phyloP scores from a whole-genome alignment of 1,284 basidiomycete genomes.

The Austroboletus niveus region DNA sequence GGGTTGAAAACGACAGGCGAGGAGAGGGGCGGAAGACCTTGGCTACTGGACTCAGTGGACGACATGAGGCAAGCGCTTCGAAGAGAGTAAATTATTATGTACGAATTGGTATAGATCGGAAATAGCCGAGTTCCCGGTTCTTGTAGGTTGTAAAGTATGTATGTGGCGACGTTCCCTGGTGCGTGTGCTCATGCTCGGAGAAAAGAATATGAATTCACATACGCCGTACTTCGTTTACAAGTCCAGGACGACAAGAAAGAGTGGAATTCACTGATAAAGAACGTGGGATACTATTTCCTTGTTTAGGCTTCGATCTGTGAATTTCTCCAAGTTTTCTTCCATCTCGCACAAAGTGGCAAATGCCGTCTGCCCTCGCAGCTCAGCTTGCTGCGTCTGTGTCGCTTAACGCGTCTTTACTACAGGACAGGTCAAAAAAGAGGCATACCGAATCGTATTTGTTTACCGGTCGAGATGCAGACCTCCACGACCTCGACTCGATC shows the following conservation, averaged over 20 bases:
- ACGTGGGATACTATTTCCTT: neutral
- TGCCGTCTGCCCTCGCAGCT: constrained; percentile 78
- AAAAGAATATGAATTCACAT: neutral
- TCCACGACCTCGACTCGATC: constrained; percentile 86
- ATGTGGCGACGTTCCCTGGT: no score
- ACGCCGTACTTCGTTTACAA: no score
- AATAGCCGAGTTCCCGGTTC: no score
- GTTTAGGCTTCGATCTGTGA: neutral
- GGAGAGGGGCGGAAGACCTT: constrained; percentile 24
- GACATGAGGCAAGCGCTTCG: constrained; percentile 6
- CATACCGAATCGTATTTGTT: constrained; percentile 82
- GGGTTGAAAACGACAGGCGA: constrained; percentile 25
- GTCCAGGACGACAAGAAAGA: no score
- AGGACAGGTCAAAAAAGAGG: constrained; percentile 61
- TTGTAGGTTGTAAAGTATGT: no score
- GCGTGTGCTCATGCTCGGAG: constrained; percentile 9
- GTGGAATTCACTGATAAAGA: no score
- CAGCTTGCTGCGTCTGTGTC: constrained; percentile 85
- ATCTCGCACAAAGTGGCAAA: neutral
- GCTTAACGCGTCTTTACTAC: constrained; percentile 74
- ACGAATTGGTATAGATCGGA: no score
- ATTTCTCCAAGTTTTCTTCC: no score
- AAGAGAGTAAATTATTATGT: constrained; percentile 1
- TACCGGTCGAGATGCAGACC: constrained; percentile 73
- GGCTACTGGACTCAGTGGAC: neutral